Evolutionary conservation across 306 rosid species (phyloP).

Genomic region (Gynostemma pentaphyllum): DNA sequence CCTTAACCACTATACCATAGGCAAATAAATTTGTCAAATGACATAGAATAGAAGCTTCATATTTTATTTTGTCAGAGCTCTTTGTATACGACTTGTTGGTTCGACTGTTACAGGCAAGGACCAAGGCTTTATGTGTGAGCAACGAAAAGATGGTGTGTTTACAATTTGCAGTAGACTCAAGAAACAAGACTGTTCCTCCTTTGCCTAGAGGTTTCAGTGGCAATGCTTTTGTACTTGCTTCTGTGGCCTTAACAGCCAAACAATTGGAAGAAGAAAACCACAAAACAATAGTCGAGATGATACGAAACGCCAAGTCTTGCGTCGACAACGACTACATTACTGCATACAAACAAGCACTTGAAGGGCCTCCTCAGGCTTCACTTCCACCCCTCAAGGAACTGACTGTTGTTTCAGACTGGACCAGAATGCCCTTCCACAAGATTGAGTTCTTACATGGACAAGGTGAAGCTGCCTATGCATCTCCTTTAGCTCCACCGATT

Average conservation of each 20-base stretch:
- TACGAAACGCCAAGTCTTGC: slow-evolving; percentile 42
- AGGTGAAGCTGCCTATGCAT: slow-evolving; percentile 35
- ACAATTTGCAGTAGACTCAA: slow-evolving; percentile 55
- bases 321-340: slow-evolving; percentile 41
- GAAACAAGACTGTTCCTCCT: slow-evolving; percentile 44
- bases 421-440: slow-evolving; percentile 64
- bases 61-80: no score
- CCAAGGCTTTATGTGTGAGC: slow-evolving; percentile 33
- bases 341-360: slow-evolving; percentile 40
- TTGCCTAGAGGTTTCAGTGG: slow-evolving; percentile 55
- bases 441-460: slow-evolving; percentile 33
- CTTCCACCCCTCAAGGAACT: slow-evolving; percentile 64
- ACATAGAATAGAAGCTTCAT: no score
- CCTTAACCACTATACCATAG: no score
- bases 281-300: slow-evolving; percentile 27
- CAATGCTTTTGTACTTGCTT: slow-evolving; percentile 65
- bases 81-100: not conserved
- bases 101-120: slow-evolving; percentile 36
- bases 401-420: slow-evolving; percentile 71
- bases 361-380: slow-evolving; percentile 25
- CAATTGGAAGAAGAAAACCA: slow-evolving; percentile 30
- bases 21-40: no score
- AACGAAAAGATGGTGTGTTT: slow-evolving; percentile 48
- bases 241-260: slow-evolving; percentile 35
- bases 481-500: slow-evolving; percentile 48